Evolutionary conservation across 2,329 filamentous ascomycete genomes (phyloP).

Genomic region (Claviceps maximensis): DNA sequence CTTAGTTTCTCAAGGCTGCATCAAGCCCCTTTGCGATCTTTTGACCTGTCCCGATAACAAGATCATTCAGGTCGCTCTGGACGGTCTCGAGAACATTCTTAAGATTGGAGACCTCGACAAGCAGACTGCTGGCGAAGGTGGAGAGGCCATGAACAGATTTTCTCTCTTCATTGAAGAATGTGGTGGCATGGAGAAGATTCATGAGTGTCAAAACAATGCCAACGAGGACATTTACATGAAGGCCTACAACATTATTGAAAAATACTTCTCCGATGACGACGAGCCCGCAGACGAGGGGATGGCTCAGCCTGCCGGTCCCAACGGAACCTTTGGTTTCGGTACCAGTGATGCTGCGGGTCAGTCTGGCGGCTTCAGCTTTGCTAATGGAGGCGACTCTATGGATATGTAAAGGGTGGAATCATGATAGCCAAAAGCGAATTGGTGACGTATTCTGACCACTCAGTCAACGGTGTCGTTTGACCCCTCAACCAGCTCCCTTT

Average conservation of each 20-base stretch:
- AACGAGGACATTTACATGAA: conserved; percentile 99
- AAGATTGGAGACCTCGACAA: conserved; percentile 99
- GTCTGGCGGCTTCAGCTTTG: conserved; percentile 87
- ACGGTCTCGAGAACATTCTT: conserved; percentile 96
- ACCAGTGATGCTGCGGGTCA: conserved; percentile 43
- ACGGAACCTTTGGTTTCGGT: conserved; percentile 70
- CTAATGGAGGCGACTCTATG: conserved; percentile 54
- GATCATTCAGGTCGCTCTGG: conserved; percentile 97
- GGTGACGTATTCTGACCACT: not conserved
- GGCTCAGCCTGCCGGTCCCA: conserved; percentile 54
- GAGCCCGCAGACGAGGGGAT: conserved; percentile 76
- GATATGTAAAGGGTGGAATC: conserved; percentile 41
- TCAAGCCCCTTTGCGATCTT: conserved; percentile 92
- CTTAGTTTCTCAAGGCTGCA: conserved; percentile 84
- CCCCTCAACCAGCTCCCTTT: conserved; percentile 5
- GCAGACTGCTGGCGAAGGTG: conserved; percentile 63
- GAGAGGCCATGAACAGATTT: conserved; percentile 84
- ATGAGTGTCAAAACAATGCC: conserved; percentile 99
- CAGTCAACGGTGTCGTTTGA: not conserved
- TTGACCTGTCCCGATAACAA: conserved; percentile 97
- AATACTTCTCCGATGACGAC: conserved; percentile 98
- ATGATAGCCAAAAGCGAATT: not conserved
- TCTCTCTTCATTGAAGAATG: conserved; percentile 98
- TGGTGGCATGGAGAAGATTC: conserved; percentile 99
- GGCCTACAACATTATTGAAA: conserved; percentile 99